Base-by-base conservation (phyloP, 345 rosid genomes). In the Stellera chamaejasme region DNA sequence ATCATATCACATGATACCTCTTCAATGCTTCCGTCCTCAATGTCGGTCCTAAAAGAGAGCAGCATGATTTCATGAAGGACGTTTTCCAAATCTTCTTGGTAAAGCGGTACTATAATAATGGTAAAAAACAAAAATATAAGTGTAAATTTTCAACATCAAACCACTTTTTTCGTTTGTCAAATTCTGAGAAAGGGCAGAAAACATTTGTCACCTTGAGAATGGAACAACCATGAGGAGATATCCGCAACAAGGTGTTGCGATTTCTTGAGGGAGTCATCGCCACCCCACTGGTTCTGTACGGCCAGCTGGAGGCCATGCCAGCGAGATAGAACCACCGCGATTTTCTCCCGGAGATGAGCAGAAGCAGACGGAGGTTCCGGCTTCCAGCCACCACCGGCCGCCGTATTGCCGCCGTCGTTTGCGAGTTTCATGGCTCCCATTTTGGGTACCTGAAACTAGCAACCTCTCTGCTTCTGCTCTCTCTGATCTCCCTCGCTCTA, bases 21-120 rank as follows among this genome's bases (percentile, higher is more conserved):
- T 58, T 87, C 93, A 61, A 87, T 84, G 84, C 93, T 90, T 54
- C 93, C 97, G 68, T 90, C 93, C 65, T 90, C 97, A 6, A 90
- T 74, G 66, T 90, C 90, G 45, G 97, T 82, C 63, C 84, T 87
- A 73, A 90, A 84, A 56, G 80, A 72, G 27, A 90, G 79, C 45
- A 90, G 69, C 83, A 87, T 63, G 61, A 70, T 75, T 73, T 90
- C 93, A 56, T 90, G 82, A 32, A 90, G 77, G 57, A 87, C 69
- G 58, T 63, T 79, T 79, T 90, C 95, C 23, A 90, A 68, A 50
- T 90, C 95, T 50, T 87, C 95, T 26, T 71, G 72, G 28, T 71
- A 47, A 16, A 82, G 62, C 13, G 61, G 69, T 19, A 75, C 82
- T 83, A 60, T 58, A 26, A 66, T 2, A 4, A 32, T 32, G 5